Evolutionary conservation across 345 rosid genomes (phyloP).

Genomic region (Murraya koenigii): DNA sequence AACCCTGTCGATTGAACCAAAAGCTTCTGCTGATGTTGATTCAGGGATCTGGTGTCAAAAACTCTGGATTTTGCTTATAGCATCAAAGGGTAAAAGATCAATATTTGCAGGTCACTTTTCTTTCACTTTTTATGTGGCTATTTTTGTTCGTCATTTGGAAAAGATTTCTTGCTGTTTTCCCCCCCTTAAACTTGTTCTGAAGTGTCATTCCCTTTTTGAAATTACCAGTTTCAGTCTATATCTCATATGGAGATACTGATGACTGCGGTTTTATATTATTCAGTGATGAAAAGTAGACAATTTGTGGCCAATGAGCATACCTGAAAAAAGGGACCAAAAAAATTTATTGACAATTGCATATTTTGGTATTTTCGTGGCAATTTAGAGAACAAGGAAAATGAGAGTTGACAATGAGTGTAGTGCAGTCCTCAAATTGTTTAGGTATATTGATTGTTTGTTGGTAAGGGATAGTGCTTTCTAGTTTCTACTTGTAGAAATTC

Average conservation of each 20-base stretch:
- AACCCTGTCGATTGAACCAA: neutral
- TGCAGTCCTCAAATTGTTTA: neutral
- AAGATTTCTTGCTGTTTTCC: neutral
- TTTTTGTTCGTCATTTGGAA: neutral
- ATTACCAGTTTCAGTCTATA: neutral
- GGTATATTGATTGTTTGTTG: neutral
- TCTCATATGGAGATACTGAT: neutral
- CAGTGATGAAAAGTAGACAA: neutral
- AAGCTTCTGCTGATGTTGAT: neutral
- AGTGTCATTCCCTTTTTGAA: neutral
- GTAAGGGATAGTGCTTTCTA: neutral
- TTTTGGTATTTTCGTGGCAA: neutral
- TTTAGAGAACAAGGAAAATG: neutral
- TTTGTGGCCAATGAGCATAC: neutral
- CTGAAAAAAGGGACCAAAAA: neutral
- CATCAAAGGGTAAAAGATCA: neutral
- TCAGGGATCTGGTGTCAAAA: neutral
- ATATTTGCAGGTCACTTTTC: neutral
- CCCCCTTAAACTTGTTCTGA: too few species aligned
- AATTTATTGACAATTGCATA: neutral
- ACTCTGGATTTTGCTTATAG: neutral
- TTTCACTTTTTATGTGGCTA: neutral
- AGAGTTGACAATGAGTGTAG: too few species aligned
- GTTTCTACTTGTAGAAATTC: neutral
- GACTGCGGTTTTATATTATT: neutral